phyloP scores from a whole-genome alignment of 306 rosid species.

The Cyclanthera cordifolia region DNA sequence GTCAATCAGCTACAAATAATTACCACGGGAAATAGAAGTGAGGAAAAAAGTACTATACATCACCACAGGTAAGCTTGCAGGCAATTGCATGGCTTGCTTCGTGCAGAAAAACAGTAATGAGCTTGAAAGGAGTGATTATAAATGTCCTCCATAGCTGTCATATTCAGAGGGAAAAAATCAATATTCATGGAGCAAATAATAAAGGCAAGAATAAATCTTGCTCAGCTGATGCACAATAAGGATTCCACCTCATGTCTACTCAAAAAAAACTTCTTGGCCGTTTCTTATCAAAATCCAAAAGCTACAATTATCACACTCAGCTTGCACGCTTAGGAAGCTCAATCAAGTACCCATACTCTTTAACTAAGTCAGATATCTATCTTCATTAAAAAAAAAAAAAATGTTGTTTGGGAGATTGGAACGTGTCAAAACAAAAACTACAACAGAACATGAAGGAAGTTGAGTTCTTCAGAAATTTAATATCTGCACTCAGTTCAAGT shows the following conservation, averaged over 20 bases:
- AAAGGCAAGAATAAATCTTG: background rate
- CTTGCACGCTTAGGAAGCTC: background rate
- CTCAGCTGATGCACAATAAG: background rate
- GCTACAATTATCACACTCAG: background rate
- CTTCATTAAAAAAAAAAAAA: background rate
- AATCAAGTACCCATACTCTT: background rate
- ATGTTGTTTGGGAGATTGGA: background rate
- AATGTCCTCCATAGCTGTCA: constrained; percentile 80
- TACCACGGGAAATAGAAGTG: constrained; percentile 5
- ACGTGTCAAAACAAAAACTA: background rate
- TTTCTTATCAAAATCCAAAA: background rate
- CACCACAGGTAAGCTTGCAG: constrained; percentile 89
- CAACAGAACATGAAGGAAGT: background rate
- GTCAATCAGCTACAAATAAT: no score
- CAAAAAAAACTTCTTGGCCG: no score
- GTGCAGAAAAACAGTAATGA: constrained; percentile 86
- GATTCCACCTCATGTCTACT: background rate
- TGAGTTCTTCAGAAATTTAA: constrained; percentile 9
- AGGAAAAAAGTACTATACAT: constrained; percentile 30
- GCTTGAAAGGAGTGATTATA: constrained; percentile 83
- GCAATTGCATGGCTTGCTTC: constrained; percentile 94
- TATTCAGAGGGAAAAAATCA: background rate
- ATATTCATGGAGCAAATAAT: background rate
- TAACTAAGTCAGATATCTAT: background rate
- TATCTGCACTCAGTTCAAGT: background rate